Conservation (phyloP, 2,329 filamentous ascomycete species). For the Cytospora leucostoma region DNA sequence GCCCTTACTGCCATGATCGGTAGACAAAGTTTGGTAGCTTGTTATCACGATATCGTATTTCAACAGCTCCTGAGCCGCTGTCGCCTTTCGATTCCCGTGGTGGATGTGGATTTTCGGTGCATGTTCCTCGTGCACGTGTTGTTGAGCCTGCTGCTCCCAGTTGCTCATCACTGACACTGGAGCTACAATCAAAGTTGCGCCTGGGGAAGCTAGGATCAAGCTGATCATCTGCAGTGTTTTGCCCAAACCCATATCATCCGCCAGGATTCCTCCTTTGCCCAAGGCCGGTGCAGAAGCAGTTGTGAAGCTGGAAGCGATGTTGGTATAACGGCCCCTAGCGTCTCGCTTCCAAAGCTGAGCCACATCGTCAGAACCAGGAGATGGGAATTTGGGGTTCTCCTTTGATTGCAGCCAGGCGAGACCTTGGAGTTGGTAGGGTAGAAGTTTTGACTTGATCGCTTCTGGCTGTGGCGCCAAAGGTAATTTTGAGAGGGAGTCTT, state of each 20-base stretch:
- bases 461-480: slow-evolving; percentile 70
- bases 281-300: slow-evolving; percentile 59
- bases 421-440: slow-evolving; percentile 82
- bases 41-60: slow-evolving; percentile 78
- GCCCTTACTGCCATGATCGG: slow-evolving; percentile 54
- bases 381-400: slow-evolving; percentile 69
- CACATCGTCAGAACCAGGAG: slow-evolving; percentile 57
- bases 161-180: slow-evolving; percentile 89
- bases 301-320: slow-evolving; percentile 72
- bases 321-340: slow-evolving; percentile 53
- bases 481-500: slow-evolving; percentile 70
- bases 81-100: slow-evolving; percentile 65
- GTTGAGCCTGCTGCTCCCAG: slow-evolving; percentile 77
- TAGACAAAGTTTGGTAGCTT: slow-evolving; percentile 75
- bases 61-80: slow-evolving; percentile 56
- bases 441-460: slow-evolving; percentile 63
- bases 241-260: slow-evolving; percentile 90
- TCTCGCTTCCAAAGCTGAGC: slow-evolving; percentile 77
- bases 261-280: slow-evolving; percentile 79
- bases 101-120: slow-evolving; percentile 71
- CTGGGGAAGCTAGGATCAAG: slow-evolving; percentile 64
- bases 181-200: slow-evolving; percentile 75
- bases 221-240: slow-evolving; percentile 88
- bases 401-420: slow-evolving; percentile 79
- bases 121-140: slow-evolving; percentile 67